These are phyloP conservation scores for Beauveria sp. DNA, from an alignment of 2,329 filamentous ascomycete genomes.

Conservation along the genomic window DNA sequence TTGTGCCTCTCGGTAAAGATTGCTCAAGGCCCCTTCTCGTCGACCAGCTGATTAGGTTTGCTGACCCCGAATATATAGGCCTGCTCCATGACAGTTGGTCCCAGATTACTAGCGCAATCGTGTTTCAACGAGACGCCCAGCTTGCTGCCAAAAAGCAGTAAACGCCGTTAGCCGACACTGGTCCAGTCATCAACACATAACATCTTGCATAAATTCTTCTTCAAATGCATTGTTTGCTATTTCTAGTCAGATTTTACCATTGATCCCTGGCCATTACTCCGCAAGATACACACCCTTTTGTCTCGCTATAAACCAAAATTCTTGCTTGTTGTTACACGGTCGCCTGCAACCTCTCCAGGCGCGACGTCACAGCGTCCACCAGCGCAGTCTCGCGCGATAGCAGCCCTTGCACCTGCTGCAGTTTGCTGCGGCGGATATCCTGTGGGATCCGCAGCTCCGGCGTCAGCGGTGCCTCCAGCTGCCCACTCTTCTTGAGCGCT, in stretches of 20 bases:
- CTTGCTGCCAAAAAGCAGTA: conserved; percentile 17
- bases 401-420: conserved; percentile 55
- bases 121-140: conserved; percentile 9
- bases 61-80: conserved; percentile 15
- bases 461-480: conserved; percentile 22
- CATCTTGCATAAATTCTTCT: background rate
- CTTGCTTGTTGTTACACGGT: conserved; percentile 18
- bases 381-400: conserved; percentile 60
- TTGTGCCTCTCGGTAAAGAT: conserved; percentile 47
- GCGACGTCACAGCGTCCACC: conserved; percentile 57
- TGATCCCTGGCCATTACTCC: background rate
- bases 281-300: background rate
- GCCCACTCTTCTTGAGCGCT: conserved; percentile 29
- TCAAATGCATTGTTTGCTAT: background rate
- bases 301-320: conserved; percentile 10
- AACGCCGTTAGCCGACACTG: background rate
- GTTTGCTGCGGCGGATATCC: conserved; percentile 54
- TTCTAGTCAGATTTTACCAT: background rate
- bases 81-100: conserved; percentile 25
- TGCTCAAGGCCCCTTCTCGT: background rate
- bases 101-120: conserved; percentile 22
- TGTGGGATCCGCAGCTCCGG: conserved; percentile 46
- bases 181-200: background rate
- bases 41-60: background rate
- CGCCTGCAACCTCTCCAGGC: conserved; percentile 51